Evolutionary conservation across 148 eudicot genomes (phyloP).

Genomic region (Nyssa sinensis): DNA sequence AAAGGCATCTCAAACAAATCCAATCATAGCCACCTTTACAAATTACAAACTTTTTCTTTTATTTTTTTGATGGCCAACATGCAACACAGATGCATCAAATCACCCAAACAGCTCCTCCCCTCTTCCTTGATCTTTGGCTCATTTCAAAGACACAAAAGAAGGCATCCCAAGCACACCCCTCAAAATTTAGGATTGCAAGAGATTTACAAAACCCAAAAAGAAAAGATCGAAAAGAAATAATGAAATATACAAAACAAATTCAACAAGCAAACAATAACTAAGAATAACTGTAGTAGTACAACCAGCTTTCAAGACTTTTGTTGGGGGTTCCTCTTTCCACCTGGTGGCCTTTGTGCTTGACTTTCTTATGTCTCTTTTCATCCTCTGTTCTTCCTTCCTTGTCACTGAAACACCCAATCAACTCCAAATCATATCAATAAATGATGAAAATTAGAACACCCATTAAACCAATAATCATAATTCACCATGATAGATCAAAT

Average conservation of each 20-base stretch:
- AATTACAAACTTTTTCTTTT: no score
- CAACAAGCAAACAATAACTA: slow-evolving; percentile 13
- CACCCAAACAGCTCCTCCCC: slow-evolving; percentile 14
- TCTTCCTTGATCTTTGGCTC: not conserved
- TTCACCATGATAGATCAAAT: not conserved
- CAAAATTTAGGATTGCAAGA: slow-evolving; percentile 28
- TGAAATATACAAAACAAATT: slow-evolving; percentile 13
- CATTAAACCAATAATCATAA: not conserved
- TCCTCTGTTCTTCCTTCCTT: slow-evolving; percentile 8
- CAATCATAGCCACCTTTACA: slow-evolving; percentile 26
- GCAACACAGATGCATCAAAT: slow-evolving; percentile 24
- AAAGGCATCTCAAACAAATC: slow-evolving; percentile 25
- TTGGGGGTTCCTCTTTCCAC: not conserved
- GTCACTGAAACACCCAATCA: slow-evolving; percentile 12
- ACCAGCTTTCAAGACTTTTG: not conserved
- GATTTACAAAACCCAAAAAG: slow-evolving; percentile 7
- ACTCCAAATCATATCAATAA: slow-evolving; percentile 1
- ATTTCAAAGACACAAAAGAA: no score
- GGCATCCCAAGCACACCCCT: slow-evolving; percentile 28
- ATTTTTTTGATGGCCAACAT: slow-evolving; percentile 20
- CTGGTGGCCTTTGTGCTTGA: not conserved
- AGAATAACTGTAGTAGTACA: slow-evolving; percentile 17
- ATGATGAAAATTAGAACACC: not conserved
- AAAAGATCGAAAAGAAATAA: not conserved
- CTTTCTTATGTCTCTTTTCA: slow-evolving; percentile 1